Base-by-base conservation (phyloP, 345 rosid species). In the Camelina sativa region DNA sequence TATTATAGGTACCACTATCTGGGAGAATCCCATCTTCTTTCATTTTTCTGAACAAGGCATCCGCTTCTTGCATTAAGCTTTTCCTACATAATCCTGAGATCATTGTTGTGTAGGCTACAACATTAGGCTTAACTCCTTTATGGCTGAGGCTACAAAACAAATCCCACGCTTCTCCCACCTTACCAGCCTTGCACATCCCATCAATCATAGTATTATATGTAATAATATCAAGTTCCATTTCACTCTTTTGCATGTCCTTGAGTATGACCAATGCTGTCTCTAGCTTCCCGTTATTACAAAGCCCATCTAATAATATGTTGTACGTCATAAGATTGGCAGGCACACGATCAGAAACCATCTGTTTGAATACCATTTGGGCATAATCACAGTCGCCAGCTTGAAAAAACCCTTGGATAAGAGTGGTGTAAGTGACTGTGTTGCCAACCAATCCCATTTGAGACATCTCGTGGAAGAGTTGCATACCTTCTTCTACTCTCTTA, bases 131-230 rank as follows among this genome's bases (percentile, higher is more conserved):
- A 34, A 37, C 37, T 67, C 71, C 50, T 23, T 67, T 23, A 1
- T 6, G 8, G 62, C 7, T 1, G 38, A 55, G 62, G 1, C 5
- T 40, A 40, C 52, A n/a, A 40, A 38, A 68, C 2, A 68, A 25
- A 1, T 12, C n/a, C 38, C 72, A 53, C 11, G 4, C 72, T 3
- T 67, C 72, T 53, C 25, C 72, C n/a, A 67, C 62, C 23, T 38
- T 67, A 3, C 62, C 38, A 53, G 62, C 62, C 7, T 67, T 54
- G 1, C 72, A 66, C 59, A 66, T 35, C 35, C 71, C 71, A 2
- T 35, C 15, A 20, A 66, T 66, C 0, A 66, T 20, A 13, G 5
- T 35, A 22, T 0, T 52, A 52, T 37, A 52, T 13, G 11, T 37
- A 1, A 20, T 0, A 0, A 66, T 52, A 67, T 20, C 1, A 7